A percentile compares a stretch with the other conserved stretches of the same genome.
Evolutionary conservation across 2,329 filamentous ascomycete genomes (phyloP).

Genomic region (Colletotrichum melonis): DNA sequence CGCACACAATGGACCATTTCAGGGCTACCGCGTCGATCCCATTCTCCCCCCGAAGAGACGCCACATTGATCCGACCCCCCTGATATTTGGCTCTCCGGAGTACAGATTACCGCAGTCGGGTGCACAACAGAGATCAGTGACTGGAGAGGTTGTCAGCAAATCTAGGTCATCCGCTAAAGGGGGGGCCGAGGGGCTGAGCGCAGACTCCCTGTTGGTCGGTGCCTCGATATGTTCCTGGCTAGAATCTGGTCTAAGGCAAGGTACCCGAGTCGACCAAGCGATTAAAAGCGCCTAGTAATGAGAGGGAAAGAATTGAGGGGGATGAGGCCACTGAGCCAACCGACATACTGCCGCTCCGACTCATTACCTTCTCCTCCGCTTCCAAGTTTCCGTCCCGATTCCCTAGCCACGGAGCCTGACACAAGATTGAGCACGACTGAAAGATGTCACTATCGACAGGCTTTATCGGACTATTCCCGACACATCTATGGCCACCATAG

Average conservation of each 20-base stretch:
- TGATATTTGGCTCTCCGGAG: not conserved
- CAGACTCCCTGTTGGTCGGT: slow-evolving; percentile 19
- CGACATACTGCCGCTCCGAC: slow-evolving; percentile 3
- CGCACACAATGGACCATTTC: slow-evolving; percentile 17
- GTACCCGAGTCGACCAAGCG: slow-evolving; percentile 18
- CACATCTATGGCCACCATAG: not conserved
- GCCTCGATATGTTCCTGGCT: slow-evolving; percentile 9
- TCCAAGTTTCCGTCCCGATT: not conserved
- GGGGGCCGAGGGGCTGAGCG: slow-evolving; percentile 23
- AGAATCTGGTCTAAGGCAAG: slow-evolving; percentile 25
- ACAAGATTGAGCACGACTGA: slow-evolving; percentile 7
- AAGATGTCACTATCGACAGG: slow-evolving; percentile 2
- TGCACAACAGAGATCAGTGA: not conserved
- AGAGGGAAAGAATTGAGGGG: not conserved
- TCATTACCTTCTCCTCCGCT: not conserved
- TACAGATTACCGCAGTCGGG: not conserved
- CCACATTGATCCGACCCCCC: slow-evolving; percentile 7
- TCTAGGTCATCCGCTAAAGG: not conserved
- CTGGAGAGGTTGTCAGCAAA: not conserved
- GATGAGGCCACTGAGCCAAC: not conserved
- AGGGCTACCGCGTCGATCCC: slow-evolving; percentile 26
- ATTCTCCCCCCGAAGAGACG: slow-evolving; percentile 20
- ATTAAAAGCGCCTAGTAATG: slow-evolving; percentile 12
- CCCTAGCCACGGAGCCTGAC: not conserved
- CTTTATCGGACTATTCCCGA: slow-evolving; percentile 22